Base-by-base conservation (phyloP, 805 yeast genomes). In the Suhomyces tanzawaensis region DNA sequence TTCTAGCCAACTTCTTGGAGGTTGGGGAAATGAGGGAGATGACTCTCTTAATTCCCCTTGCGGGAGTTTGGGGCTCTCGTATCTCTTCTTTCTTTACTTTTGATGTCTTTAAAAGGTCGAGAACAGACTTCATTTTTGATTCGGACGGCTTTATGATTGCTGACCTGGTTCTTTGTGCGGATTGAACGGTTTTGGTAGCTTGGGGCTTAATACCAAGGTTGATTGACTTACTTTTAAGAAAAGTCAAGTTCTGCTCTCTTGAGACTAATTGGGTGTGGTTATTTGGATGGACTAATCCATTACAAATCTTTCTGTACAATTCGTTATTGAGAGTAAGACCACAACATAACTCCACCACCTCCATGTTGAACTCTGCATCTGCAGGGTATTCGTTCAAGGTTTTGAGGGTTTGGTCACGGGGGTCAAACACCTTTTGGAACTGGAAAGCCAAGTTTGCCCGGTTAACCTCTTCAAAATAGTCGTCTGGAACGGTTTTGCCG, bases 341-440 rank as follows among this genome's bases (percentile, higher is more conserved):
- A 37, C 81, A 72, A 43, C 78, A 76, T 4, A 57, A 38, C 40
- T 52, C 69, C 27, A 50, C 69, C 52, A 32, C 49, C 3, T 76
- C 79, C 45, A 66, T 60, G 29, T 74, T 71, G 7, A 63, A 53
- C 15, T 57, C 62, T 21, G 71, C 51, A 3, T 57, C 64, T 1
- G 57, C 62, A 0, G 84, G 81, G 9, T 82, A 64, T 3, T 72
- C 75, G 48, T 76, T 78, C 46, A 91, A 65, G 23, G 86, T 77
- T 1, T 72, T 69, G n/a, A 87, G 62, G 26, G 50, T 36, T 28
- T 69, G 51, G 1, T 53, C 44, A 2, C 58, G 34, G 0, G 96
- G 95, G 55, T 90, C 77, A 60, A 79, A 91, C 1, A 93, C 97
- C 44, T 95, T 73, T 57, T 89, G 97, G 57, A 69, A 85, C 52